Evolutionary conservation across 805 yeast species (phyloP), one percentile per base, ranked within the genome.

Genomic region (Candida succiphila): DNA sequence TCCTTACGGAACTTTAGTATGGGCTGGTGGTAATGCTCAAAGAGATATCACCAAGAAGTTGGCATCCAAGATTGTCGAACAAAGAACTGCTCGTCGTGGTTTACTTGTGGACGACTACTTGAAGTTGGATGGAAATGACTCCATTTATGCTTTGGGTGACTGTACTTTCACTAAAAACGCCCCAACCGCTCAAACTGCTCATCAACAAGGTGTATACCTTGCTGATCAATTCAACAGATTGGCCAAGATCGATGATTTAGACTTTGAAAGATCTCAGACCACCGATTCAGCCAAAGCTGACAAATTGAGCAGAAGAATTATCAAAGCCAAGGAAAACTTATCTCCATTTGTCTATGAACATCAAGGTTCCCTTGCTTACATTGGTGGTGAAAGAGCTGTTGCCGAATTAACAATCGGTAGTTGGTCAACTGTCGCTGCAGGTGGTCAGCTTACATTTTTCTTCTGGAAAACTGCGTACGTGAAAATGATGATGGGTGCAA

Each of bases 1-100:
- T 50, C 95, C 95, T 31, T 88, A 88, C 56, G 97, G 97, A 54
- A 69, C 86, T 48, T 69, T 88, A 45, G 94, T 88, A 42, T 88
- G 97, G 97, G 96, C 96, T 38, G 88, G 96, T 41, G 97, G 97
- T 63, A 87, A 88, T 60, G 87, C 88, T 35, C 87, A 86, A 43
- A 77, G 96, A 61, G 77, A 74, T 29, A 67, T 89, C 32, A 71
- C 83, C 32, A 66, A 72, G 42, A 71, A 74, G 48, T 65, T 88
- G 50, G 73, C 84, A 58, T 51, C 70, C 30, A 69, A 72, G 58
- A 65, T 89, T 45, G 80, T 83, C 29, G 82, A 73, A 48, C 88
- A 82, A 63, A 78, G 75, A 59, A 75, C 78, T 52, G 86, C 95
- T 31, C 78, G 94, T 65, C 78, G 96, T 59, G 97, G 97, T 41